These are phyloP conservation scores for Sindora glabra DNA, from an alignment of 306 rosid species.

Conservation along the genomic window DNA sequence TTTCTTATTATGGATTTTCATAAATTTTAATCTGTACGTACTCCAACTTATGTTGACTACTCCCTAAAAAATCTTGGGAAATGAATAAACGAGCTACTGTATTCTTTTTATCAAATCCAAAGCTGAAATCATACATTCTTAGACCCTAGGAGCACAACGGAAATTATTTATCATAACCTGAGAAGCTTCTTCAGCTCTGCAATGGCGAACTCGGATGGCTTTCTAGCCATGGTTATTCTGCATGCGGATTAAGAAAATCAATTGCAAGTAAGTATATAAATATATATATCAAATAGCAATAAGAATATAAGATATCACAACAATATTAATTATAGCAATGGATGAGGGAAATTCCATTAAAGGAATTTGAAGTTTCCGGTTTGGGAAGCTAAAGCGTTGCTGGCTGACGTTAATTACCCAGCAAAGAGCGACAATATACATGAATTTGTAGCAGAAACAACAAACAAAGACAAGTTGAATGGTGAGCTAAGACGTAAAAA, in stretches of 20 bases:
- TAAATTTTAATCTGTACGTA: neutral
- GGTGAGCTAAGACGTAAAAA: no score
- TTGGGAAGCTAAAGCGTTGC: no score
- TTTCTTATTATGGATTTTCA: neutral
- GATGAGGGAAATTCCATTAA: no score
- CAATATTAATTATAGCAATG: no score
- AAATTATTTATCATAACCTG: slow-evolving; percentile 23
- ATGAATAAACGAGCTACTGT: no score
- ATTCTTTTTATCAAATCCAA: no score
- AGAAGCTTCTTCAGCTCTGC: slow-evolving; percentile 36
- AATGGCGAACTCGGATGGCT: slow-evolving; percentile 29
- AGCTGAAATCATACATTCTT: neutral
- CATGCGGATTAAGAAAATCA: slow-evolving; percentile 19
- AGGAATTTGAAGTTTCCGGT: no score
- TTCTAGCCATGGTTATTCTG: slow-evolving; percentile 33
- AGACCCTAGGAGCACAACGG: neutral
- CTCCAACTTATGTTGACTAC: neutral
- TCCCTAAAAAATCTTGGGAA: neutral
- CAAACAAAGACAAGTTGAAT: no score
- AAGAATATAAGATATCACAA: no score
- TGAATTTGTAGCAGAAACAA: no score
- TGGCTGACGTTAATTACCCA: no score
- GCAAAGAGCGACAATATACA: no score
- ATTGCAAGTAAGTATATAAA: neutral
- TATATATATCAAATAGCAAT: neutral